Percentiles rank a stretch among this genome's conserved stretches.
Evolutionary conservation across 2,329 filamentous ascomycete genomes (phyloP).

Genomic region (Pyrenophora tritici-repentis): DNA sequence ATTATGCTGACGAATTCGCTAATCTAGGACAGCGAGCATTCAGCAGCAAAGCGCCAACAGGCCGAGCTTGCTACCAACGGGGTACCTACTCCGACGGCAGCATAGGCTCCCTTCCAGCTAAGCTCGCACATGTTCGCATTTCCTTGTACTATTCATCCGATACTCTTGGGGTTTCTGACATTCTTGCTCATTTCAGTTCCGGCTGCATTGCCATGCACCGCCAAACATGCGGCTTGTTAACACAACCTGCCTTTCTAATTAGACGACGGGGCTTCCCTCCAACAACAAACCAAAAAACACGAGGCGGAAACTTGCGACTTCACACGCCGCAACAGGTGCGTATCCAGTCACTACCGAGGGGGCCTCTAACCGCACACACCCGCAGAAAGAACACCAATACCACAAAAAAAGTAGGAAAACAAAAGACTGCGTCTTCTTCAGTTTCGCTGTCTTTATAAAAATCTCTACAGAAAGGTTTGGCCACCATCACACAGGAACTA

Average conservation of each 20-base stretch:
- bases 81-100: constrained; percentile 34
- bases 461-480: constrained; percentile 22
- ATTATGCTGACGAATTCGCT: constrained; percentile 43
- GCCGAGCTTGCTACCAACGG: constrained; percentile 38
- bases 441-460: constrained; percentile 9
- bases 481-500: constrained; percentile 1
- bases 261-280: background rate
- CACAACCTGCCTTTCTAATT: constrained; percentile 16
- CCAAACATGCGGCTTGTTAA: constrained; percentile 16
- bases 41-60: constrained; percentile 41
- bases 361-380: constrained; percentile 14
- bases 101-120: constrained; percentile 37
- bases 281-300: too few relatives aligned
- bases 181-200: constrained; percentile 30
- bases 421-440: constrained; percentile 18
- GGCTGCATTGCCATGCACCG: constrained; percentile 20
- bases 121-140: constrained; percentile 38
- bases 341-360: constrained; percentile 16
- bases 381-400: constrained; percentile 25
- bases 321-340: constrained; percentile 19
- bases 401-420: constrained; percentile 32
- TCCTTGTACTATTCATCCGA: constrained; percentile 15
- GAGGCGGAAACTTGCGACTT: too few relatives aligned
- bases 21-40: constrained; percentile 45
- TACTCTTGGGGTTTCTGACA: constrained; percentile 31